Evolutionary conservation across 2,329 filamentous ascomycete species (phyloP).

Genomic region (Diaporthe destruens): DNA sequence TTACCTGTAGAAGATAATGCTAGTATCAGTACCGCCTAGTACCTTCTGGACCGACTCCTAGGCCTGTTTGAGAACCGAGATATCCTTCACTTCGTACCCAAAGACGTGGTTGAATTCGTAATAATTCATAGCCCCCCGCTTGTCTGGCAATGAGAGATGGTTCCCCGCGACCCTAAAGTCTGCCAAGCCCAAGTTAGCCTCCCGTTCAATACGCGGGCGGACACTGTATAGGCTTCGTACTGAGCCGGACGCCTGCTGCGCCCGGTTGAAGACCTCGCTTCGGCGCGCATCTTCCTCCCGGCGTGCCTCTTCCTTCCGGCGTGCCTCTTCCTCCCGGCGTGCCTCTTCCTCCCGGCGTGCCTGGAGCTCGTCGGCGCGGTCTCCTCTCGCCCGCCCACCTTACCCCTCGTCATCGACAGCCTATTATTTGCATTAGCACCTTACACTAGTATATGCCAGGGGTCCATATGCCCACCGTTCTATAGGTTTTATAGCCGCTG

Average conservation of each 20-base stretch:
- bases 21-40: background rate
- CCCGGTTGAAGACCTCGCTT: background rate
- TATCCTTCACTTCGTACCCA: background rate
- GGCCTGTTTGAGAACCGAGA: background rate
- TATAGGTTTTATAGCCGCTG: too few relatives aligned
- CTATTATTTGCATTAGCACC: too few relatives aligned
- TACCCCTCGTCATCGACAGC: too few relatives aligned
- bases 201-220: background rate
- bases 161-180: background rate
- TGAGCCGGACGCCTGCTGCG: background rate
- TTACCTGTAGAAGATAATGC: background rate
- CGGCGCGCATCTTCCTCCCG: slow-evolving; percentile 6
- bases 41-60: background rate
- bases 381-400: too few relatives aligned
- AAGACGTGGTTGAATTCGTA: slow-evolving; percentile 8
- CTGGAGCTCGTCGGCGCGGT: too few relatives aligned
- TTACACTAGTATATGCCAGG: too few relatives aligned
- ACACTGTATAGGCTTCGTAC: background rate
- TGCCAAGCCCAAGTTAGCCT: background rate
- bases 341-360: too few relatives aligned
- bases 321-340: too few relatives aligned
- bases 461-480: too few relatives aligned
- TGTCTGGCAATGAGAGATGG: background rate
- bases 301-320: background rate
- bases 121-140: background rate